Evolutionary conservation across 176 grass and related monocot genomes (phyloP), one percentile per base, ranked within the genome.

Genomic region (Juncus inflexus): DNA sequence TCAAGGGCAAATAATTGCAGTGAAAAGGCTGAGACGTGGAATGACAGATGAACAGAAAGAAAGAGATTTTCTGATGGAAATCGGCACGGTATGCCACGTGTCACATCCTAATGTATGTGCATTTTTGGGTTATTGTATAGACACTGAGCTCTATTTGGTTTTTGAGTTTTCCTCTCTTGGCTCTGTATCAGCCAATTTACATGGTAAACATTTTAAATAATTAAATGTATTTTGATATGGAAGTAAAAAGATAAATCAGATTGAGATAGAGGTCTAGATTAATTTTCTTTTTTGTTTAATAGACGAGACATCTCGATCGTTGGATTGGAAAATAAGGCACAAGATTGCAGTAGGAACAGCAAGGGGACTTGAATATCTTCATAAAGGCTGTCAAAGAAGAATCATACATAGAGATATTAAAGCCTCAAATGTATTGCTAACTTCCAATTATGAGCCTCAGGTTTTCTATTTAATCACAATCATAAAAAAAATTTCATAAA

Each of bases 371-470:
- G 79, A 81, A 61, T 96, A 96, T 57, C 79, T 96, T 60, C 91
- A 96, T 76, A 96, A 96, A 78, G 91, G 82, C 7, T 96, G 91
- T 60, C 81, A 74, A 58, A 55, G 91, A 52, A 72, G 91, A 68
- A 96, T 96, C 63, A 96, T 96, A 5, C 91, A 96, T 73, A 38
- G 91, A 66, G 91, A 96, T 78, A 96, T 96, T 84, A 96, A 96
- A 62, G 54, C 87, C 11, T 91, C 91, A 39, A 96, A 96, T 52
- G 65, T 96, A 15, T 81, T 96, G 16, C 87, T 96, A 61, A 91
- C 84, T 6, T 72, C 67, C 2, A 83, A 96, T 55, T 76, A 90
- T 50, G 84, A 88, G 55, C 84, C 91, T 36, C 85, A 95, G 82
- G 90, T 95, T 4, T 11, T n/a, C 19, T 47, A 47, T 47, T 47